Conservation (phyloP, 1,284 basidiomycete genomes). For the Phenoliferia sp. region DNA sequence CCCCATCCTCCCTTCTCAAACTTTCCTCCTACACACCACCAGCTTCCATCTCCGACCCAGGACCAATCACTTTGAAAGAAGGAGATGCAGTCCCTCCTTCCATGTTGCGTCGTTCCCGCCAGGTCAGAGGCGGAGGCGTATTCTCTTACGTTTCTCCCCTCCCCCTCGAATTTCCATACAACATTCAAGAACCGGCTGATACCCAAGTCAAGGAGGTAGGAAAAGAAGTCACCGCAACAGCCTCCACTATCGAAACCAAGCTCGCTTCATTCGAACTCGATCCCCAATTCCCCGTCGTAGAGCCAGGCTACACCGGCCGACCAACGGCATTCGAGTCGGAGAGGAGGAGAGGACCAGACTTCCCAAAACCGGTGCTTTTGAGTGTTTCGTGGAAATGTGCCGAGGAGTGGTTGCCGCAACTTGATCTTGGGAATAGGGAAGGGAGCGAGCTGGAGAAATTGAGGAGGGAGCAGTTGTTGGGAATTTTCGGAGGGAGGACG, state of each 20-base stretch:
- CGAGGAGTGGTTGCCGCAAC: slow-evolving; percentile 71
- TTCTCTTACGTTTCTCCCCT: slow-evolving; percentile 80
- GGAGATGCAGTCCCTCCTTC: slow-evolving; percentile 30
- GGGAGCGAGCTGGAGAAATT: slow-evolving; percentile 37
- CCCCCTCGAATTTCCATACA: slow-evolving; percentile 78
- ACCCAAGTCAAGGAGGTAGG: slow-evolving; percentile 7
- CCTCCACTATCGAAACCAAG: slow-evolving; percentile 55
- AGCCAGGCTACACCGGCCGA: slow-evolving; percentile 41
- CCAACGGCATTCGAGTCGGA: slow-evolving; percentile 28
- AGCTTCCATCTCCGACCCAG: slow-evolving; percentile 8
- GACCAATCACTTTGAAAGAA: slow-evolving; percentile 20
- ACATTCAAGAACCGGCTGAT: slow-evolving; percentile 49
- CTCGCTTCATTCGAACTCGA: slow-evolving; percentile 64
- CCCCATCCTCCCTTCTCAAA: slow-evolving; percentile 7
- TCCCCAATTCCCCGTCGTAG: slow-evolving; percentile 45
- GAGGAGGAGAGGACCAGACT: slow-evolving; percentile 14
- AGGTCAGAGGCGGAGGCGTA: slow-evolving; percentile 50
- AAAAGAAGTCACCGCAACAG: slow-evolving; percentile 32
- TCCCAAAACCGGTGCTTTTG: slow-evolving; percentile 56
- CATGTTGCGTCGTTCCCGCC: slow-evolving; percentile 30
- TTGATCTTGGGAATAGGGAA: slow-evolving; percentile 81
- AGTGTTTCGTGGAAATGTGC: slow-evolving; percentile 59
- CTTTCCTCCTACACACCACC: slow-evolving; percentile 25
- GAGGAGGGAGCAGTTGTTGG: slow-evolving; percentile 64
- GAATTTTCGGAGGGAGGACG: slow-evolving; percentile 73